phyloP scores from a whole-genome alignment of 768 basidiomycete genomes.

The Lactarius hatsudake region DNA sequence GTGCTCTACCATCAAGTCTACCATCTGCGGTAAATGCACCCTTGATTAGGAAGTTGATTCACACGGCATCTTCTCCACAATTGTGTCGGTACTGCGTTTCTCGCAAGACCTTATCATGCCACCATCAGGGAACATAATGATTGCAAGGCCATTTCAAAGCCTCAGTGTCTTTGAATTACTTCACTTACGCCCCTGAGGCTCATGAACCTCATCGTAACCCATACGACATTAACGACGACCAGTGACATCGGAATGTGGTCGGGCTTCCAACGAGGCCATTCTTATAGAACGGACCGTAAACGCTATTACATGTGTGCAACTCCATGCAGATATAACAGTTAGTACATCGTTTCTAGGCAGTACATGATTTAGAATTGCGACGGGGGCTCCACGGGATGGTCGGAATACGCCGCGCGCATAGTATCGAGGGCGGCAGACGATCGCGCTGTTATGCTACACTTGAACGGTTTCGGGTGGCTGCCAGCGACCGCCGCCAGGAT shows the following conservation, averaged over 20 bases:
- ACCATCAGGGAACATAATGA: too few species aligned
- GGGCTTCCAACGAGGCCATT: neutral
- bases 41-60: too few species aligned
- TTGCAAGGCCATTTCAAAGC: too few species aligned
- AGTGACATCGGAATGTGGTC: neutral
- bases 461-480: slow-evolving; percentile 20
- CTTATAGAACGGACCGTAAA: neutral
- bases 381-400: neutral
- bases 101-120: too few species aligned
- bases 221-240: too few species aligned
- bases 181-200: too few species aligned
- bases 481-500: neutral
- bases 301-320: neutral
- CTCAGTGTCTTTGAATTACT: too few species aligned
- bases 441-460: slow-evolving; percentile 7
- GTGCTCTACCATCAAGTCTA: too few species aligned
- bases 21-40: too few species aligned
- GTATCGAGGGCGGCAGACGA: slow-evolving; percentile 2
- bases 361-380: slow-evolving; percentile 2
- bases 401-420: slow-evolving; percentile 1
- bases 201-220: too few species aligned
- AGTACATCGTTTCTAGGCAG: neutral
- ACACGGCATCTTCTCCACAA: too few species aligned
- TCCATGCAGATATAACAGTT: neutral
- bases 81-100: too few species aligned